These are phyloP conservation scores for Cenococcum geophilum DNA, from an alignment of 495 filamentous ascomycete species.

Conservation along the genomic window DNA sequence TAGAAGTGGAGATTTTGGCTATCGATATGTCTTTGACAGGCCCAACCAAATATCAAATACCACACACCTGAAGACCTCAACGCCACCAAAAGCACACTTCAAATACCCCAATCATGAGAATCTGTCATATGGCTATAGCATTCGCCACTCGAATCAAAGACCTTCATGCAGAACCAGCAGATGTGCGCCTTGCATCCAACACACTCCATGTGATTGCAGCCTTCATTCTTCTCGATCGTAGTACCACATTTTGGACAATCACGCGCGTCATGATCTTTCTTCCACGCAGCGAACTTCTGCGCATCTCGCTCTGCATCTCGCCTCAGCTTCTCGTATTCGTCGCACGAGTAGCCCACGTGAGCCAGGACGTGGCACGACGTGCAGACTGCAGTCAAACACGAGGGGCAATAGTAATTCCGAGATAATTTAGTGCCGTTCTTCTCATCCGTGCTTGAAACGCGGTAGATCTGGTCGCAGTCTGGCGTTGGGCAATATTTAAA, in stretches of 20 bases:
- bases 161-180: conserved; percentile 30
- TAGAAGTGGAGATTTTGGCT: no score
- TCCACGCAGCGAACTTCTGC: conserved; percentile 20
- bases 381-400: conserved; percentile 23
- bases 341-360: conserved; percentile 18
- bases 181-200: conserved; percentile 24
- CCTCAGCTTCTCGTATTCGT: conserved; percentile 12
- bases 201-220: conserved; percentile 31
- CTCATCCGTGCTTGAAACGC: conserved; percentile 1
- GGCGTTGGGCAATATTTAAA: conserved; percentile 25
- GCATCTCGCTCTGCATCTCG: conserved; percentile 5
- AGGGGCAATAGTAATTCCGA: conserved; percentile 19
- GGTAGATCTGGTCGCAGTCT: conserved; percentile 26
- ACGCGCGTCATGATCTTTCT: conserved; percentile 21
- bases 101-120: conserved; percentile 4
- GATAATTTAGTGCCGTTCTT: not conserved
- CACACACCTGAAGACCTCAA: no score
- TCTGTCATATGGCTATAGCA: conserved; percentile 21
- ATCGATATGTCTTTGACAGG: no score
- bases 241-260: conserved; percentile 25
- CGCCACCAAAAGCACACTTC: no score
- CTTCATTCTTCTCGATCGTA: conserved; percentile 24
- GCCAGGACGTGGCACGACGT: conserved; percentile 16
- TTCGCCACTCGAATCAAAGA: conserved; percentile 7
- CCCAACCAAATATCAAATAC: no score